Percentiles rank a stretch among this genome's conserved stretches.
Evolutionary conservation across 441 rosid genomes (phyloP).

Genomic region (Eutrema salsugineum): DNA sequence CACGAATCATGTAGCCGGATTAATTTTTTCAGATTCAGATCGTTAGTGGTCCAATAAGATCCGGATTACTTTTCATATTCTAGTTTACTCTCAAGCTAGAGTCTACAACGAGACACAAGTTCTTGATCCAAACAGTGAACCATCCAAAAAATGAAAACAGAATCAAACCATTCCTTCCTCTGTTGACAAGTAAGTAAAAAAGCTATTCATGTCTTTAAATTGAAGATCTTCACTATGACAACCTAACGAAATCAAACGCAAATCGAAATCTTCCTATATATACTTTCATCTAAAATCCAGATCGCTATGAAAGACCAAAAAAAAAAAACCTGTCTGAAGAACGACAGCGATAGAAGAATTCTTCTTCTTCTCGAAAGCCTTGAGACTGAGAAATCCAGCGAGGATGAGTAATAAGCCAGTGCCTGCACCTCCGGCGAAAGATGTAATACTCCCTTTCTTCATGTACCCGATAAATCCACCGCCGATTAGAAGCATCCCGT

Average conservation of each 20-base stretch:
- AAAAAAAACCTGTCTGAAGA: constrained; percentile 63
- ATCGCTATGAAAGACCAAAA: neutral
- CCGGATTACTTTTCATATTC: neutral
- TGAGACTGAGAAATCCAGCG: constrained; percentile 83
- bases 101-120: neutral
- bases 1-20: neutral
- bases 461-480: constrained; percentile 79
- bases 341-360: constrained; percentile 57
- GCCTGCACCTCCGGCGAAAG: constrained; percentile 83
- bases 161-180: neutral
- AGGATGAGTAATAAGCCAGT: constrained; percentile 68
- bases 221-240: neutral
- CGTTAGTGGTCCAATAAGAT: neutral
- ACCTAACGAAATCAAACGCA: neutral
- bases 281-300: neutral
- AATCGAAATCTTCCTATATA: neutral
- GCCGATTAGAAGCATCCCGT: constrained; percentile 73
- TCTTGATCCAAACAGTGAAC: neutral
- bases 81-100: neutral
- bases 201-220: neutral
- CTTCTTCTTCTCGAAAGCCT: constrained; percentile 70
- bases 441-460: constrained; percentile 74
- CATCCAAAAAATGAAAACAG: neutral
- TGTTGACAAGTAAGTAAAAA: neutral
- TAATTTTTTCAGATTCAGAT: constrained; percentile 7